A percentile compares a stretch with the other conserved stretches of the same genome.
Conservation (phyloP, 75 land plant species). For the Cupressus sempervirens region DNA sequence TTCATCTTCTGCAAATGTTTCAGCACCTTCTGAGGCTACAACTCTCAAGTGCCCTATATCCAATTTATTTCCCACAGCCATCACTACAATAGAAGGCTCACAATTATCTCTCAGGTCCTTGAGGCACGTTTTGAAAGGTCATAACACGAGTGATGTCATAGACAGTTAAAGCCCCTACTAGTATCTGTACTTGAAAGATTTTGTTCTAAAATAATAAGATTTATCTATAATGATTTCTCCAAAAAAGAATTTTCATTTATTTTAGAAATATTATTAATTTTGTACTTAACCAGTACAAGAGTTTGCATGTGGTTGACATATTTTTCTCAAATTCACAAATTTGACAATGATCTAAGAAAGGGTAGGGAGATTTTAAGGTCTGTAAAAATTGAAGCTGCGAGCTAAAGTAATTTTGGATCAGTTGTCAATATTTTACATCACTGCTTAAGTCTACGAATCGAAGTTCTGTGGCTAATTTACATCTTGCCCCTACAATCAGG, state of each 20-base stretch:
- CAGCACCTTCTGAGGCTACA: slow-evolving; percentile 26
- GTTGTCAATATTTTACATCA: background rate
- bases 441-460: background rate
- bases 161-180: slow-evolving; percentile 22
- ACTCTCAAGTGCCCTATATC: slow-evolving; percentile 22
- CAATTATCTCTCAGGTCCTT: slow-evolving; percentile 28
- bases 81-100: slow-evolving; percentile 26
- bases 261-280: too few relatives aligned
- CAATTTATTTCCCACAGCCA: slow-evolving; percentile 28
- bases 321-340: background rate
- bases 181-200: too few relatives aligned
- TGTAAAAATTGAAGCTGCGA: background rate
- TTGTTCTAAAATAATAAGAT: slow-evolving; percentile 21
- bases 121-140: slow-evolving; percentile 31
- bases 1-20: slow-evolving; percentile 19
- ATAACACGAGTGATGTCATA: slow-evolving; percentile 30
- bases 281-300: too few relatives aligned
- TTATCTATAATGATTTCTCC: too few relatives aligned
- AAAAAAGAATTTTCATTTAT: too few relatives aligned
- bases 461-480: too few relatives aligned
- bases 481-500: too few relatives aligned
- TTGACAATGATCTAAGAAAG: background rate
- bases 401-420: background rate
- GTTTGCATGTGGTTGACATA: background rate
- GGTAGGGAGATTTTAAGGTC: too few relatives aligned